Evolutionary conservation across 2,329 filamentous ascomycete species (phyloP), one percentile per base, ranked within the genome.

Genomic region (Xylariales sp.): DNA sequence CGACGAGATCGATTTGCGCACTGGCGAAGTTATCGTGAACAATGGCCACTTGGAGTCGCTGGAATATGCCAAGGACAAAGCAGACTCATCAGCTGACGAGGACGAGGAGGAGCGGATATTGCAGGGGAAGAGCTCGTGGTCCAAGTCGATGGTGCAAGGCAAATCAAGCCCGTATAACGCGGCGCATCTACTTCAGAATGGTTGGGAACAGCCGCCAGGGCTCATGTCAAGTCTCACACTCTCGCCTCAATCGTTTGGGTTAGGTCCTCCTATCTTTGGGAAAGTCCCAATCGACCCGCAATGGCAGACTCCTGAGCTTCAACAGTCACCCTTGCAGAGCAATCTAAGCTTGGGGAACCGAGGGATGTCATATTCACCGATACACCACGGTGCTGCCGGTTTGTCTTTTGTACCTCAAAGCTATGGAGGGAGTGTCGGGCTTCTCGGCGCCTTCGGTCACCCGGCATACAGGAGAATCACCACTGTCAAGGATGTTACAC

Each of bases 1-100:
- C 40, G 91, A 97, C 61, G 89, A 95, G 65, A 89, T 97, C 54
- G 88, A 97, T 61, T 70, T 95, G 43, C 70, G 73, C 37, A 91
- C 86, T 0, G 89, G 88, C 40, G 72, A 86, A 44, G 81, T 97
- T 34, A 74, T 95, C n/a, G 82, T 96, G 42, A 77, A 97, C 62
- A 93, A 95, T 69, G 91, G 93, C 0, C 93, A 97, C 65, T 61
- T 96, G 39, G 60, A 76, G 38, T 74, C 49, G 69, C 77, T 65
- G 56, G 45, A 55, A 11, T 59, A 62, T 15, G 57, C 60, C 3
- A 57, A 63, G 3, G 60, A 60, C 2, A 59, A 64, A 0, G 57
- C 65, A 16, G 64, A 66, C 3, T 59, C 65, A 19, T 62, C 21
- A 31, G 46, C 52, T 16, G 59, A 61, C 5, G 48, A 55, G 15